Evolutionary conservation across 768 basidiomycete genomes (phyloP).

Genomic region (Hydnum rufescens): DNA sequence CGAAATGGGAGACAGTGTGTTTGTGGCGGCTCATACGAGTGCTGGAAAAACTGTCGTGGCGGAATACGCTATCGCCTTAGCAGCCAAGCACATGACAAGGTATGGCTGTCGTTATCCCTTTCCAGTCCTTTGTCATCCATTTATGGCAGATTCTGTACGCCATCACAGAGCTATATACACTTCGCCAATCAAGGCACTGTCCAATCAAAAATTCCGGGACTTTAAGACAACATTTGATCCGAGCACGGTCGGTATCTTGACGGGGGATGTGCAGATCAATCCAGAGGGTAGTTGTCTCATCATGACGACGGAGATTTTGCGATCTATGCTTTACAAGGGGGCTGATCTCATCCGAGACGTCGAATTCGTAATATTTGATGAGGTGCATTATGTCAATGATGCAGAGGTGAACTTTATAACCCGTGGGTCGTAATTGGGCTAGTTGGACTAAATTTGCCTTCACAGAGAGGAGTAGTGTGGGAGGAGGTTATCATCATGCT

Average conservation of each 20-base stretch:
- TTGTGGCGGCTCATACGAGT: slow-evolving; percentile 99
- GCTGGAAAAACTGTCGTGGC: slow-evolving; percentile 99
- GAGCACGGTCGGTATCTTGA: slow-evolving; percentile 82
- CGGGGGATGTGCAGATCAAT: slow-evolving; percentile 95
- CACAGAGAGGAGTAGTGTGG: slow-evolving; percentile 93
- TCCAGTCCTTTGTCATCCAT: too few relatives aligned
- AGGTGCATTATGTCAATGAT: slow-evolving; percentile 99
- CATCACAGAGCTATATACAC: slow-evolving; percentile 80
- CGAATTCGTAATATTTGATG: slow-evolving; percentile 98
- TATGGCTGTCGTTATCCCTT: slow-evolving; percentile 17
- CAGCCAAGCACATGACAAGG: slow-evolving; percentile 99
- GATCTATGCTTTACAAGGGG: slow-evolving; percentile 97
- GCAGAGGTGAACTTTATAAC: slow-evolving; percentile 47
- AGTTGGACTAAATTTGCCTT: not conserved
- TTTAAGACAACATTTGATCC: slow-evolving; percentile 94
- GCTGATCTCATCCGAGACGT: slow-evolving; percentile 97
- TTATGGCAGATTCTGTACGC: not conserved
- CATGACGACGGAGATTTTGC: slow-evolving; percentile 94
- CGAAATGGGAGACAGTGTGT: slow-evolving; percentile 93
- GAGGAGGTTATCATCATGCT: slow-evolving; percentile 99
- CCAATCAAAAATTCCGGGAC: slow-evolving; percentile 97
- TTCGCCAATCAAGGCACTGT: slow-evolving; percentile 94
- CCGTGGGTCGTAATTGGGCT: slow-evolving; percentile 1
- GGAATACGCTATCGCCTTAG: slow-evolving; percentile 93
- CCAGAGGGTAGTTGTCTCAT: slow-evolving; percentile 92